Percentiles rank a stretch among this genome's conserved stretches.
Conservation (phyloP, 2,329 filamentous ascomycete species). For the Arthrobotrys conoides region DNA sequence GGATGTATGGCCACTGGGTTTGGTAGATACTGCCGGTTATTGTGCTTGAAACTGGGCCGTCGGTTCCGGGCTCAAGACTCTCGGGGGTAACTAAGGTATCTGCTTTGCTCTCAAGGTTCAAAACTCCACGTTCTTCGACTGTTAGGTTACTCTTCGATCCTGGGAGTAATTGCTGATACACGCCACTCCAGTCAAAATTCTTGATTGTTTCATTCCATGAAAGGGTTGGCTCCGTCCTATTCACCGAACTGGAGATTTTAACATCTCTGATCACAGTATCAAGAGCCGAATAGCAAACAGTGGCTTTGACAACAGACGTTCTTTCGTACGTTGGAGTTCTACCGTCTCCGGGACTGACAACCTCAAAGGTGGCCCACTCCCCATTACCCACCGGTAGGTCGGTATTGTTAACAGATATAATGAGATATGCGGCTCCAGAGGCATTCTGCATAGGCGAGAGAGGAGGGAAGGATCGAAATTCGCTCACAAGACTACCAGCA, state of each 20-base stretch:
- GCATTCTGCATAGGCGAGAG: slow-evolving; percentile 31
- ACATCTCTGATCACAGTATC: slow-evolving; percentile 25
- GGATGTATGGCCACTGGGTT: slow-evolving; percentile 27
- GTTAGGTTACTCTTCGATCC: slow-evolving; percentile 22
- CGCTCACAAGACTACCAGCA: slow-evolving; percentile 33
- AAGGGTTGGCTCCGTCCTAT: slow-evolving; percentile 30
- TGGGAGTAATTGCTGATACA: slow-evolving; percentile 15
- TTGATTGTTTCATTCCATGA: slow-evolving; percentile 20
- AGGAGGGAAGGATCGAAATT: slow-evolving; percentile 25
- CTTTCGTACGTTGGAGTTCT: background rate
- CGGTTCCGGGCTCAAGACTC: slow-evolving; percentile 22
- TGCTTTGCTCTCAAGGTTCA: slow-evolving; percentile 1
- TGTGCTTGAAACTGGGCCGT: slow-evolving; percentile 25
- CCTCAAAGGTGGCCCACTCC: slow-evolving; percentile 28
- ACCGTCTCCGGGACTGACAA: background rate
- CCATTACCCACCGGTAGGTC: slow-evolving; percentile 12
- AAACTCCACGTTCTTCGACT: slow-evolving; percentile 22
- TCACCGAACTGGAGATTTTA: slow-evolving; percentile 24
- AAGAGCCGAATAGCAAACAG: slow-evolving; percentile 29
- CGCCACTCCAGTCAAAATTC: slow-evolving; percentile 37
- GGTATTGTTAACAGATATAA: slow-evolving; percentile 24
- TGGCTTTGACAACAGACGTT: slow-evolving; percentile 24
- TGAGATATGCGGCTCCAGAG: slow-evolving; percentile 23
- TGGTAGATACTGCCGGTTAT: slow-evolving; percentile 20
- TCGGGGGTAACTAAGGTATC: slow-evolving; percentile 25